Evolutionary conservation across 768 basidiomycete genomes (phyloP).

Genomic region (Leccinum uliginosum): DNA sequence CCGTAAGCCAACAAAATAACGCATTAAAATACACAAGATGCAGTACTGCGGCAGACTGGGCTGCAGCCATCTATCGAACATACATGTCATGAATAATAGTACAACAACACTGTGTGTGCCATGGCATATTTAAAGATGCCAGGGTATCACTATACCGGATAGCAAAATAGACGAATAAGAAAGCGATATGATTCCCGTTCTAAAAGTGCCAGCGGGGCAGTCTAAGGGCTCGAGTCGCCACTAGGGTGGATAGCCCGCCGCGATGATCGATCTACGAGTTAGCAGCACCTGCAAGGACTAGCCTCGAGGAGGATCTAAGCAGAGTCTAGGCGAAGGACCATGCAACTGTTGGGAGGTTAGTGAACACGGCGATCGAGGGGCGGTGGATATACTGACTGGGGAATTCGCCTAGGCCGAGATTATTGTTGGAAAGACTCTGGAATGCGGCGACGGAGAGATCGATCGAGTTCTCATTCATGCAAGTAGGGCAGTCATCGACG

Average conservation of each 20-base stretch:
- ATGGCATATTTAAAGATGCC: constrained; percentile 1
- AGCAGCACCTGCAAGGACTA: constrained; percentile 25
- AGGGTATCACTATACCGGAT: constrained; percentile 13
- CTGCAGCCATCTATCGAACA: constrained; percentile 1
- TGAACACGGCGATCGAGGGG: background rate
- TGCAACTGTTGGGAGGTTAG: constrained; percentile 20
- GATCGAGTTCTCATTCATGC: constrained; percentile 60
- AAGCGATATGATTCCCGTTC: background rate
- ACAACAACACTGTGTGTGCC: constrained; percentile 6
- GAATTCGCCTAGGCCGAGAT: constrained; percentile 47
- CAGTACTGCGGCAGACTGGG: constrained; percentile 1
- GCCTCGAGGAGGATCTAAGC: constrained; percentile 9
- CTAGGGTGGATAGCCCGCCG: constrained; percentile 37
- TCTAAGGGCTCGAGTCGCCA: constrained; percentile 30
- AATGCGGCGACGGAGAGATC: constrained; percentile 74
- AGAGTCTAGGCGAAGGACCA: constrained; percentile 25
- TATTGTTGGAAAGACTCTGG: constrained; percentile 40
- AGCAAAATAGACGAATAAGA: constrained; percentile 9
- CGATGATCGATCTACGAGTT: background rate
- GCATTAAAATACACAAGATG: background rate
- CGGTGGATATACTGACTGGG: constrained; percentile 41
- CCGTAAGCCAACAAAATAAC: background rate
- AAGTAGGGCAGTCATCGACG: constrained; percentile 82
- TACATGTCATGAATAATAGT: background rate
- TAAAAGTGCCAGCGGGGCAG: constrained; percentile 1